Evolutionary conservation across 768 basidiomycete species (phyloP).

Genomic region (Serendipita sp.): DNA sequence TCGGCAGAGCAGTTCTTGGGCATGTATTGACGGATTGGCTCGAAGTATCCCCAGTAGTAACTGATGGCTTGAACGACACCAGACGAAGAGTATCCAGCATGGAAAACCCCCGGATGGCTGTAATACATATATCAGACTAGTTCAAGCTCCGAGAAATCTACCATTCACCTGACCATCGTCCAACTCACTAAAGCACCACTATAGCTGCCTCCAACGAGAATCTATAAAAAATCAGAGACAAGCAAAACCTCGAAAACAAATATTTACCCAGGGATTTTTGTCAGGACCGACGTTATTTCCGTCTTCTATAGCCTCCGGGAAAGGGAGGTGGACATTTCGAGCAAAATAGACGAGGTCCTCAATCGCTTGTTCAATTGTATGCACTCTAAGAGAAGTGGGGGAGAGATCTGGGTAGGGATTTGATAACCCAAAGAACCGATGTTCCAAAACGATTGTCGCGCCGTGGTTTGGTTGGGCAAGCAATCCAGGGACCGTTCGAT

Average conservation of each 20-base stretch:
- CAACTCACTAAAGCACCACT: slow-evolving; percentile 14
- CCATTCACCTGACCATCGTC: background rate
- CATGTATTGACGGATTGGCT: slow-evolving; percentile 52
- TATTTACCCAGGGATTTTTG: slow-evolving; percentile 23
- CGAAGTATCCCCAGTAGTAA: slow-evolving; percentile 58
- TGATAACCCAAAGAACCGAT: slow-evolving; percentile 61
- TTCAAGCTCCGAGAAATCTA: too few relatives aligned
- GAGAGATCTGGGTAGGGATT: slow-evolving; percentile 50
- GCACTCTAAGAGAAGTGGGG: slow-evolving; percentile 37
- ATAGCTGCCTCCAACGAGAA: slow-evolving; percentile 29
- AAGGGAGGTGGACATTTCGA: slow-evolving; percentile 45
- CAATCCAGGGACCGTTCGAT: slow-evolving; percentile 15
- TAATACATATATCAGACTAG: background rate
- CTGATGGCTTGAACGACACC: slow-evolving; percentile 48
- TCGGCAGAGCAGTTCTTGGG: slow-evolving; percentile 60
- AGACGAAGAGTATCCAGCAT: slow-evolving; percentile 50
- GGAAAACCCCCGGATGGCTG: slow-evolving; percentile 45
- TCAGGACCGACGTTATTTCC: slow-evolving; percentile 45
- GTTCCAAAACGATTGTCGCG: slow-evolving; percentile 25
- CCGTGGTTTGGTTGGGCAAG: slow-evolving; percentile 10
- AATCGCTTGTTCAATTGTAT: slow-evolving; percentile 59
- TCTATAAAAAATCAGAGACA: background rate
- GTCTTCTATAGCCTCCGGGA: slow-evolving; percentile 29
- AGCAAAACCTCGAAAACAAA: background rate
- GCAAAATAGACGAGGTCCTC: slow-evolving; percentile 59